Conservation (phyloP, 2,329 filamentous ascomycete species). For the Penicillium sp. region DNA sequence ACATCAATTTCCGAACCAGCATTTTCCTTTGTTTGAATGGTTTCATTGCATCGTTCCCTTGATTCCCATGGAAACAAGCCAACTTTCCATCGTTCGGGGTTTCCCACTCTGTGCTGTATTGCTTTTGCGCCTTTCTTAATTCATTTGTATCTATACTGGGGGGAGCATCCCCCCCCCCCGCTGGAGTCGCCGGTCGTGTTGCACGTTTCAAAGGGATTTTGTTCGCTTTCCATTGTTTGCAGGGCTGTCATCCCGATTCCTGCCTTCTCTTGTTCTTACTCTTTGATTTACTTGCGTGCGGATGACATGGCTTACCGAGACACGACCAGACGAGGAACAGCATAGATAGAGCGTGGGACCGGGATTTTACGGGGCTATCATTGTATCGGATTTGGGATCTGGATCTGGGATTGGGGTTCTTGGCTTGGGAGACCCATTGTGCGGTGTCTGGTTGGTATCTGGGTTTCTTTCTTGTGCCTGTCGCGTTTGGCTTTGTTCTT, state of each 20-base stretch:
- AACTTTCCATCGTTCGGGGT: conserved; percentile 17
- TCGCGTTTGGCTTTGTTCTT: conserved; percentile 9
- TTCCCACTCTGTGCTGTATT: no score
- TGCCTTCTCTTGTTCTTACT: conserved; percentile 8
- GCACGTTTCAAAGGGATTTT: no score
- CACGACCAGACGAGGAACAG: conserved; percentile 29
- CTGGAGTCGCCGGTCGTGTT: no score
- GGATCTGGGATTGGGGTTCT: conserved; percentile 14
- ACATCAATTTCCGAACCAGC: neutral
- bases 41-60: conserved; percentile 24
- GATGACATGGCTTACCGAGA: conserved; percentile 27
- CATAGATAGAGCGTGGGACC: conserved; percentile 23
- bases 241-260: conserved; percentile 14
- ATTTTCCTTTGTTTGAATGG: conserved; percentile 20
- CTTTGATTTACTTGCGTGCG: conserved; percentile 21
- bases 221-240: no score
- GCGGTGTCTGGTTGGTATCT: conserved; percentile 25
- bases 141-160: no score
- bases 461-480: conserved; percentile 11
- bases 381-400: conserved; percentile 21
- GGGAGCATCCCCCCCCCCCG: no score
- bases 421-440: conserved; percentile 18
- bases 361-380: conserved; percentile 19
- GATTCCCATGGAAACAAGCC: conserved; percentile 23
- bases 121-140: no score